phyloP scores from a whole-genome alignment of 176 grass and related monocot species.

The Triticum timopheevii region DNA sequence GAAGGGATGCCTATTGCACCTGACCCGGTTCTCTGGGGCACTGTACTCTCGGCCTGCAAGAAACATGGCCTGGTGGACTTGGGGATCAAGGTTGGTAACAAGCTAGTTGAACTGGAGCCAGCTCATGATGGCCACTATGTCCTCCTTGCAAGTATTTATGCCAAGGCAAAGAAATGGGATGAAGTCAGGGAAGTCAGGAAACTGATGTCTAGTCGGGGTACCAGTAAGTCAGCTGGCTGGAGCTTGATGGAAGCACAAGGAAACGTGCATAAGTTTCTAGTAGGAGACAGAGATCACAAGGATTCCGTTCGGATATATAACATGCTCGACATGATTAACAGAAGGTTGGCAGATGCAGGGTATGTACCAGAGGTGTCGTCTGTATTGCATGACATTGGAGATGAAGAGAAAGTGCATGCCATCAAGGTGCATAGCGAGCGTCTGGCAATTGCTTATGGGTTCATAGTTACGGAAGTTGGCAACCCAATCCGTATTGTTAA shows the following conservation, averaged over 20 bases:
- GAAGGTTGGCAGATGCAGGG: constrained; percentile 56
- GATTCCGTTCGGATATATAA: constrained; percentile 53
- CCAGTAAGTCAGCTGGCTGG: constrained; percentile 69
- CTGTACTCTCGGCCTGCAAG: constrained; percentile 63
- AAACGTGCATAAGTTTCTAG: constrained; percentile 63
- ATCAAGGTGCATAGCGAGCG: constrained; percentile 75
- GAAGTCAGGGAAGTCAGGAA: constrained; percentile 62
- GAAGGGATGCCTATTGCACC: constrained; percentile 55
- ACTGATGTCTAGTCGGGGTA: constrained; percentile 55
- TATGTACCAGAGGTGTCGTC: constrained; percentile 67
- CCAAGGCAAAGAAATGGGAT: constrained; percentile 67
- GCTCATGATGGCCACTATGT: constrained; percentile 73
- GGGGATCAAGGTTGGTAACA: constrained; percentile 54
- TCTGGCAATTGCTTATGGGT: constrained; percentile 68
- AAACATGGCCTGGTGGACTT: constrained; percentile 58
- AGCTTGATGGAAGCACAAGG: constrained; percentile 69
- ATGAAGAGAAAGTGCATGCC: constrained; percentile 68
- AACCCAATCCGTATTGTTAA: constrained; percentile 72
- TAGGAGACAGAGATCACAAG: constrained; percentile 59
- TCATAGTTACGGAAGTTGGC: constrained; percentile 48
- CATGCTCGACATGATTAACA: constrained; percentile 59
- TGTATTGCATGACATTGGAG: constrained; percentile 69
- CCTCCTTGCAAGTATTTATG: constrained; percentile 64
- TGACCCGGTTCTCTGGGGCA: constrained; percentile 73
- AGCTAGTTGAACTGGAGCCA: constrained; percentile 55